Percentiles rank a stretch among this genome's conserved stretches.
These are phyloP conservation scores for Cicer cuneatum DNA, from an alignment of 306 rosid species.

Conservation along the genomic window DNA sequence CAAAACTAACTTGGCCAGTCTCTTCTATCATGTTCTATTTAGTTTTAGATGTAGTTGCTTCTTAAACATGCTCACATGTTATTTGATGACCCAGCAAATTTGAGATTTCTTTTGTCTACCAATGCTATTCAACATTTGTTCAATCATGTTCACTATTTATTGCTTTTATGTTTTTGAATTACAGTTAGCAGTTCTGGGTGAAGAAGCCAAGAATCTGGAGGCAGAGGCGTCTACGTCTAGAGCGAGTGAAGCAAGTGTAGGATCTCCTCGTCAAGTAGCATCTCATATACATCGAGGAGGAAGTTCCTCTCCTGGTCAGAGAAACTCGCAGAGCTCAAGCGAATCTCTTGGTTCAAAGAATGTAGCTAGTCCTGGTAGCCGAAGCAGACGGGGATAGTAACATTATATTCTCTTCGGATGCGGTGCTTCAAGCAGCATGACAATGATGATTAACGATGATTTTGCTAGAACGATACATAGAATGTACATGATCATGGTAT, in stretches of 20 bases:
- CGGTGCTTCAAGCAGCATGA: slow-evolving; percentile 41
- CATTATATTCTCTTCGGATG: slow-evolving; percentile 25
- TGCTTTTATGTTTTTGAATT: slow-evolving; percentile 35
- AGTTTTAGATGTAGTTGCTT: slow-evolving; percentile 19
- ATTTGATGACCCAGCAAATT: slow-evolving; percentile 24
- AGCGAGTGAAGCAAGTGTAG: slow-evolving; percentile 60
- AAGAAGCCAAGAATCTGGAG: slow-evolving; percentile 74
- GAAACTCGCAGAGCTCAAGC: slow-evolving; percentile 7
- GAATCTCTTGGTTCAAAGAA: slow-evolving; percentile 50
- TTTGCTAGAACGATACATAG: slow-evolving; percentile 43
- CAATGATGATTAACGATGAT: slow-evolving; percentile 39
- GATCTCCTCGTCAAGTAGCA: slow-evolving; percentile 68
- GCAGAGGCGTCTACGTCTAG: slow-evolving; percentile 54
- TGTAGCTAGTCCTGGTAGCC: slow-evolving; percentile 63
- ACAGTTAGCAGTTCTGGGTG: slow-evolving; percentile 68
- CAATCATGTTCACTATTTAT: slow-evolving; percentile 34
- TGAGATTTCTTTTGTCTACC: slow-evolving; percentile 13
- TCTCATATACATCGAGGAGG: slow-evolving; percentile 67
- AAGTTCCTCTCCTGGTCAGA: slow-evolving; percentile 47
- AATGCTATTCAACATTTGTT: slow-evolving; percentile 9
- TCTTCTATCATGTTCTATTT: slow-evolving; percentile 26
- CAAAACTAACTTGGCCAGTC: slow-evolving; percentile 28
- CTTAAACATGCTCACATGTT: not conserved
- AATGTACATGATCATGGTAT: slow-evolving; percentile 53
- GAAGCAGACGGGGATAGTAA: slow-evolving; percentile 72